These are phyloP conservation scores for Acer negundo DNA, from an alignment of 345 rosid species.

Conservation along the genomic window DNA sequence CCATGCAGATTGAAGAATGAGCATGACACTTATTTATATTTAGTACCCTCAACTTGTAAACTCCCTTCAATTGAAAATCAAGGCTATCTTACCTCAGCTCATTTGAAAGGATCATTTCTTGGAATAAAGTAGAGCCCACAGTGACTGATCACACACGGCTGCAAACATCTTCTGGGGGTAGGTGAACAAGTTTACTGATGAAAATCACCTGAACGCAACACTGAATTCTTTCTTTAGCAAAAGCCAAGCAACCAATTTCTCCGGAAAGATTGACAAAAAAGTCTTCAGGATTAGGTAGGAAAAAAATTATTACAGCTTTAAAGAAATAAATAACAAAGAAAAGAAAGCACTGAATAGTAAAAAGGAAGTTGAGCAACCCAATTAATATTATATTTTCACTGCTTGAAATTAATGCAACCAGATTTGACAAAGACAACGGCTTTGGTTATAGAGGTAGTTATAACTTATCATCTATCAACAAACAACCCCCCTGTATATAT, in stretches of 20 bases:
- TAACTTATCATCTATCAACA: not conserved
- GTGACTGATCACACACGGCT: not conserved
- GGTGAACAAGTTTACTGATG: not conserved
- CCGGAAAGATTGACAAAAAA: not conserved
- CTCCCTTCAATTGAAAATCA: not conserved
- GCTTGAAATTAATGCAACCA: not conserved
- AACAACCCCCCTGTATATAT: not conserved
- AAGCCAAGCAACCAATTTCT: slow-evolving; percentile 10
- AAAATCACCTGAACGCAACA: slow-evolving; percentile 27
- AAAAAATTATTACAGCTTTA: slow-evolving; percentile 11
- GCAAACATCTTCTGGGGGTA: not conserved
- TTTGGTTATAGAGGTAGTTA: slow-evolving; percentile 15
- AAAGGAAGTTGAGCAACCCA: slow-evolving; percentile 22
- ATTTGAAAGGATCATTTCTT: not conserved
- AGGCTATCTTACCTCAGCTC: slow-evolving; percentile 34
- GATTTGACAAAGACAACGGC: slow-evolving; percentile 22
- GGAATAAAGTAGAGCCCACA: not conserved
- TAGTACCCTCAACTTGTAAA: no score
- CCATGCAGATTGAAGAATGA: no score
- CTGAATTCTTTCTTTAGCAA: slow-evolving; percentile 17
- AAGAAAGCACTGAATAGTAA: not conserved
- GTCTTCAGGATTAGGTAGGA: slow-evolving; percentile 33
- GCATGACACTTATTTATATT: no score
- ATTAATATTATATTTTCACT: not conserved
- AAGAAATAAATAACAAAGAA: slow-evolving; percentile 7